A percentile compares a stretch with the other conserved stretches of the same genome.
Conservation (phyloP, 2,329 filamentous ascomycete genomes). For the Thermochaetoides dissita region DNA sequence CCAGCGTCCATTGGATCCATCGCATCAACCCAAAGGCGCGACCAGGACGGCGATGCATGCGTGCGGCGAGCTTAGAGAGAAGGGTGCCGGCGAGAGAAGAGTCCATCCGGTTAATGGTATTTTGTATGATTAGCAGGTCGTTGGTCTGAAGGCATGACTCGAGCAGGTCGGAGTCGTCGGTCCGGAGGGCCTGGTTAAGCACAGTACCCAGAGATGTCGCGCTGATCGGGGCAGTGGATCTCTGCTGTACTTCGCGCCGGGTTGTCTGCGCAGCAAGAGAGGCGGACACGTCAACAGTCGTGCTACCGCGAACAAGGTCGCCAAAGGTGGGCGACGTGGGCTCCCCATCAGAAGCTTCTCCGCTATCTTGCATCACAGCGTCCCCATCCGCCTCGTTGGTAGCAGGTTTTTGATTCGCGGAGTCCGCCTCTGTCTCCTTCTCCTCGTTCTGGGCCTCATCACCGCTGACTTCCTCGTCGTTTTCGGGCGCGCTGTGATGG, state of each 20-base stretch:
- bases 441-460: conserved; percentile 9
- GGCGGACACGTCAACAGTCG: conserved; percentile 62
- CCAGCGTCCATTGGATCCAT: conserved; percentile 91
- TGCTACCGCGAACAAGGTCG: conserved; percentile 58
- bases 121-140: conserved; percentile 63
- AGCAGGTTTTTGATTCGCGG: too few species aligned
- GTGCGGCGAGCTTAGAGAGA: conserved; percentile 71
- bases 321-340: conserved; percentile 60
- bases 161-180: conserved; percentile 77
- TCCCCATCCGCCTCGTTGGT: conserved; percentile 7
- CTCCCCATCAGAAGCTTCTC: conserved; percentile 28
- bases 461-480: conserved; percentile 21
- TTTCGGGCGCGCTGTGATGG: conserved; percentile 30
- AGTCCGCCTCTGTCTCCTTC: conserved; percentile 10
- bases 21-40: conserved; percentile 80
- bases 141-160: conserved; percentile 80
- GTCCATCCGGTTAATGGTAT: conserved; percentile 81
- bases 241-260: conserved; percentile 22
- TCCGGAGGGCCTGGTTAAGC: conserved; percentile 83
- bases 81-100: conserved; percentile 68
- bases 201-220: conserved; percentile 79
- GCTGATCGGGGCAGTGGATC: conserved; percentile 43
- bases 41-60: conserved; percentile 75
- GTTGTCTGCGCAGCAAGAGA: conserved; percentile 34
- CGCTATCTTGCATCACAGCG: conserved; percentile 16